phyloP scores from a whole-genome alignment of 352 stramenopile genomes.

The Phytophthora fragariae region DNA sequence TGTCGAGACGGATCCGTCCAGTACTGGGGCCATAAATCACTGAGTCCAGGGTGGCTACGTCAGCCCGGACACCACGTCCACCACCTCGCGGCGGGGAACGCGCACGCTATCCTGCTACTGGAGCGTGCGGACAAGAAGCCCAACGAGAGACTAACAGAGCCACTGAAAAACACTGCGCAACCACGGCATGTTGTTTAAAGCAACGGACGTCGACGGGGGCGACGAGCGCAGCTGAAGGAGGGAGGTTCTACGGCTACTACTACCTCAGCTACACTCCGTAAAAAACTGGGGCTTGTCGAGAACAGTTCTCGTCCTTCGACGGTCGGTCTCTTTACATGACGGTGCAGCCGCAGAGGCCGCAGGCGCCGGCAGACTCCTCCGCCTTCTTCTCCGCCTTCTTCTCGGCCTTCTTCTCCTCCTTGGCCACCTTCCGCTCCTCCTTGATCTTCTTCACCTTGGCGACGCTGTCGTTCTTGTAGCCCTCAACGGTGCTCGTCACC shows the following conservation, averaged over 20 bases:
- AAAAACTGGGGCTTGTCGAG: conserved; percentile 9
- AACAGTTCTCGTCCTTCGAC: background rate
- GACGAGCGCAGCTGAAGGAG: conserved; percentile 16
- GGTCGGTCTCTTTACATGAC: conserved; percentile 58
- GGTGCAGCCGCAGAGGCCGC: conserved; percentile 58
- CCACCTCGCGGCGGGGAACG: conserved; percentile 34
- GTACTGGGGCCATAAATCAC: conserved; percentile 50
- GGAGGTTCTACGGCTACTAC: conserved; percentile 27
- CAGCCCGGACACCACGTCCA: conserved; percentile 10
- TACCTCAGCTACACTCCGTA: conserved; percentile 25
- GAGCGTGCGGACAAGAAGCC: background rate
- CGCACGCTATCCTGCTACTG: conserved; percentile 44
- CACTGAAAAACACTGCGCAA: conserved; percentile 22
- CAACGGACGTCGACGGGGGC: conserved; percentile 36
- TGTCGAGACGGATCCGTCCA: conserved; percentile 54
- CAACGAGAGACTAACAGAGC: background rate
- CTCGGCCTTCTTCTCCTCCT: conserved; percentile 51
- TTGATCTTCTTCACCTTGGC: conserved; percentile 66
- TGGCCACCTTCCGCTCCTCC: conserved; percentile 55
- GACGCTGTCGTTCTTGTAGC: conserved; percentile 80
- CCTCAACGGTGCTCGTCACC: conserved; percentile 57
- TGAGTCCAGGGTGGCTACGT: conserved; percentile 21
- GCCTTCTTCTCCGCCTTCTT: conserved; percentile 51
- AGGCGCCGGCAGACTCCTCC: conserved; percentile 60
- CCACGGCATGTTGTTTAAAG: conserved; percentile 42